These are phyloP conservation scores for Phyllosticta capitalensis DNA, from an alignment of 2,329 filamentous ascomycete species.

Conservation along the genomic window DNA sequence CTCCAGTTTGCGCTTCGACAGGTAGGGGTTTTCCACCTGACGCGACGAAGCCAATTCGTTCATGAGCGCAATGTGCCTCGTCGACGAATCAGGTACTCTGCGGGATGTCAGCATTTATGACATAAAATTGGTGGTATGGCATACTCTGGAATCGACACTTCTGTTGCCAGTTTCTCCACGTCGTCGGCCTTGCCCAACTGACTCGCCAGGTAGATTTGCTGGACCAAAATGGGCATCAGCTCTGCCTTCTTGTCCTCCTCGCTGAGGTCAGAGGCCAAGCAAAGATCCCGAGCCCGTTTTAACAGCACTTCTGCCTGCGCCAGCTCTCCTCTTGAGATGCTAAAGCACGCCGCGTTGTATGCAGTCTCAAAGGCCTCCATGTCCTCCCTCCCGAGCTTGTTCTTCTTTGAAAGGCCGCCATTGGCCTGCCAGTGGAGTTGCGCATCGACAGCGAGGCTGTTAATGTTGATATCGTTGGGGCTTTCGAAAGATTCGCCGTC, in stretches of 20 bases:
- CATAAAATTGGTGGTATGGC: slow-evolving; percentile 17
- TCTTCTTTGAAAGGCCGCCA: slow-evolving; percentile 42
- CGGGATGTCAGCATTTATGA: slow-evolving; percentile 1
- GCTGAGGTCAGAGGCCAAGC: slow-evolving; percentile 59
- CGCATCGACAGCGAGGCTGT: slow-evolving; percentile 60
- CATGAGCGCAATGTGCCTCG: slow-evolving; percentile 56
- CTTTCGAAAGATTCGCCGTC: slow-evolving; percentile 44
- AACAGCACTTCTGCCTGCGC: slow-evolving; percentile 56
- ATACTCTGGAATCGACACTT: slow-evolving; percentile 54
- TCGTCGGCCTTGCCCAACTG: slow-evolving; percentile 57
- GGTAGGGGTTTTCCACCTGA: slow-evolving; percentile 53
- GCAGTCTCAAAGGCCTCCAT: slow-evolving; percentile 71
- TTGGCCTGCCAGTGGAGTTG: slow-evolving; percentile 62
- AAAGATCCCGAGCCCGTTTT: slow-evolving; percentile 60
- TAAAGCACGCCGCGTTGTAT: slow-evolving; percentile 69
- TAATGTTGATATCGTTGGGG: slow-evolving; percentile 67
- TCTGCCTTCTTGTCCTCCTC: slow-evolving; percentile 68
- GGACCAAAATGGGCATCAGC: slow-evolving; percentile 63
- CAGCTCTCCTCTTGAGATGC: slow-evolving; percentile 60
- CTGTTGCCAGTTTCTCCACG: slow-evolving; percentile 52
- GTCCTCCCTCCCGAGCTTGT: slow-evolving; percentile 47
- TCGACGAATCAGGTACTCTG: slow-evolving; percentile 59
- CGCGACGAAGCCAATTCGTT: slow-evolving; percentile 48
- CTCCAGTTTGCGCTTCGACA: slow-evolving; percentile 53
- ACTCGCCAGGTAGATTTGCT: slow-evolving; percentile 64